Base-by-base conservation (phyloP, 805 yeast species). In the Priceomyces castillae region DNA sequence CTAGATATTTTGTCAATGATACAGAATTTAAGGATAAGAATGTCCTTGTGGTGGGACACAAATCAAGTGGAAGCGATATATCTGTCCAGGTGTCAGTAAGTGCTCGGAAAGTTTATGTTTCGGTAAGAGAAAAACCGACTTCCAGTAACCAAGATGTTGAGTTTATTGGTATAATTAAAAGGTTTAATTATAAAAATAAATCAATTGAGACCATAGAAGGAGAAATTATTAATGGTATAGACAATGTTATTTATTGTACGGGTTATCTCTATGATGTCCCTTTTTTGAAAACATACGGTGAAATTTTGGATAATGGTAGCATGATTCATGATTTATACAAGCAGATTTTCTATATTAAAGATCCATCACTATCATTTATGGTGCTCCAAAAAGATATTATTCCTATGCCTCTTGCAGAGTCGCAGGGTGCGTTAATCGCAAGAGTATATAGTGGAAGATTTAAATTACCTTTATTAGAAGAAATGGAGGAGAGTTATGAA, bases 31-130 rank as follows among this genome's bases (percentile, higher is more conserved):
- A 53, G 6, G 55, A 65, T 15, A 42, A 36, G 7, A 22, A 28
- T 19, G 79, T 82, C 12, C 59, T 87, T 35, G 74, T 86, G 5
- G 78, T 87, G n/a, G 95, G 95, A 0, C 83, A 82, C 52, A 80
- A 83, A 9, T 84, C 94, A 2, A 81, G 89, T 23, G 96, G 92
- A 20, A 76, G 80, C 15, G 96, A 89, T 56, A 67, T 86, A 34
- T 77, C 88, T 2, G 74, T 73, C 44, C 90, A 85, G 56, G 55
- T 82, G 15, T 76, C 81, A 1, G 65, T 68, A 2, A 55, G 46
- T 2, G 58, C 57, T 7, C 61, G 71, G 17, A 67, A 50, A 18
- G 48, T 56, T 0, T 52, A 52, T 40, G 52, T 57, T 11, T 51
- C 58, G 3, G 42, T 43, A 16, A 49, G 43, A 25, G 22, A 20